A percentile compares a stretch with the other conserved stretches of the same genome.
Evolutionary conservation across 129 eudicot species (phyloP).

Genomic region (carrot (Daucus carota)): DH1_v3.0 NC_030383.2:8913501-8914000

Average conservation of each 20-base stretch:
- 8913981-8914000: neutral
- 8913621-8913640: conserved; percentile 62
- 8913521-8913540: conserved; percentile 40
- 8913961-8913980: neutral
- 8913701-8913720: conserved; percentile 56
- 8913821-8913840: conserved; percentile 62
- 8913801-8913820: conserved; percentile 54
- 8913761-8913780: conserved; percentile 60
- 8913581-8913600: conserved; percentile 65
- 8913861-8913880: conserved; percentile 14
- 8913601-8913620: conserved; percentile 72
- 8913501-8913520: neutral
- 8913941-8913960: neutral
- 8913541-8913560: conserved; percentile 54
- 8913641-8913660: conserved; percentile 72
- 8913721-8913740: conserved; percentile 97
- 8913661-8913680: conserved; percentile 86
- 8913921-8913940: conserved; percentile 8
- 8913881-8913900: conserved; percentile 28
- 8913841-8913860: conserved; percentile 76
- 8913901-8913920: neutral
- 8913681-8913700: conserved; percentile 61
- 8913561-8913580: conserved; percentile 38
- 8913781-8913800: conserved; percentile 59
- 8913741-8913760: conserved; percentile 81